phyloP scores from a whole-genome alignment of 2,329 filamentous ascomycete species.

The Diplodia intermedia region DNA sequence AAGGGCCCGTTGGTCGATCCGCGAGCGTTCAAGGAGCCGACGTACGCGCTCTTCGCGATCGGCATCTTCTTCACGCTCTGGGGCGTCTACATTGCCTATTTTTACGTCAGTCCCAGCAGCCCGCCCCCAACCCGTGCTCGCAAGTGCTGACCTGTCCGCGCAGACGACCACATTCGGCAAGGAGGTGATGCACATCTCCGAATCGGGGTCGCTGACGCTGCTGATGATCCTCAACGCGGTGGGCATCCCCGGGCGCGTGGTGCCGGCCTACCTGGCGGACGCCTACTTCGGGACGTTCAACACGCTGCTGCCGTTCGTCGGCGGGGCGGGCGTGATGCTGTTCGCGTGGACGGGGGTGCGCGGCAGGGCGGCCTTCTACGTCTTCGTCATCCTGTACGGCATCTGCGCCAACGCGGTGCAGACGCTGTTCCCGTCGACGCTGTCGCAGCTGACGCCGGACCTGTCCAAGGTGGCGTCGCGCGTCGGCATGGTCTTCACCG shows the following conservation, averaged over 20 bases:
- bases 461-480: conserved; percentile 1
- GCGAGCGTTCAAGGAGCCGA: conserved; percentile 62
- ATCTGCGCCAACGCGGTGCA: conserved; percentile 1
- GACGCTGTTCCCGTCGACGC: not conserved
- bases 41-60: conserved; percentile 57
- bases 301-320: not conserved
- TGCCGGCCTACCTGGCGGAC: conserved; percentile 35
- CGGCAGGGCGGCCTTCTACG: not conserved
- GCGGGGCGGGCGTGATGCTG: not conserved
- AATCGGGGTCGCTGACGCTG: conserved; percentile 57
- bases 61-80: conserved; percentile 55
- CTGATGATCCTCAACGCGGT: conserved; percentile 61
- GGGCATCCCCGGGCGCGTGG: conserved; percentile 57
- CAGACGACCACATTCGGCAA: too few relatives aligned
- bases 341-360: not conserved
- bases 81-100: conserved; percentile 63
- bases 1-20: conserved; percentile 59
- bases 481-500: conserved; percentile 1
- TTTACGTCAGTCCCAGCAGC: conserved; percentile 51
- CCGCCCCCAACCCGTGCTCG: too few relatives aligned
- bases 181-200: conserved; percentile 47
- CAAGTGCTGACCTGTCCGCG: too few relatives aligned
- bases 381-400: not conserved
- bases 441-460: not conserved
- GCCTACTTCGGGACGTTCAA: not conserved